Evolutionary conservation across 2,329 filamentous ascomycete species (phyloP), one percentile per base, ranked within the genome.

Genomic region (Trichoderma sp.): DNA sequence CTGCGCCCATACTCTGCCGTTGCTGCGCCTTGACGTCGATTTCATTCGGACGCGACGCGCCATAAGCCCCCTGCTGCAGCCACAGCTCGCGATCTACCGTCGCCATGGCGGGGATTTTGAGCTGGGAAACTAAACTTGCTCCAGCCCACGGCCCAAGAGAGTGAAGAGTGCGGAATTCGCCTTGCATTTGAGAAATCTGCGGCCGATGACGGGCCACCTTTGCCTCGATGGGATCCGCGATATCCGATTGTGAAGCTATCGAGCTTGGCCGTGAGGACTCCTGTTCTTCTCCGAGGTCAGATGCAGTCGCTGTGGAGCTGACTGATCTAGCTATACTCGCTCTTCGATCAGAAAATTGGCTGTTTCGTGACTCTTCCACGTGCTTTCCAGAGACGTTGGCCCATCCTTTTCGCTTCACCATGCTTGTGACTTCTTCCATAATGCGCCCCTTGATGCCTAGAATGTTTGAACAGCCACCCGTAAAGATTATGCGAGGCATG

Each of bases 401-500:
- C 95, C 96, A 98, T 7, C 94, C 94, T 77, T 91, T 87, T 62
- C 88, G 86, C 18, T 91, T 86, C 6, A 97, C 88, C 0, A 98
- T 85, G 1, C 85, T 84, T 4, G 89, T 88, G 1, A 98, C 85
- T 79, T 98, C 95, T 75, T 93, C 89, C 38, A 98, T 84, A 50
- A 98, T 88, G 31, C 96, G 91, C 29, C 89, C 88, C 78, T 94
- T 95, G 31, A 99, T 85, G 1, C 97, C 97, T 0, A 95, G 89
- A 9, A 98, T 91, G 31, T 89, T 89, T 6, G 95, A 91, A 65
- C 93, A 93, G 2, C 95, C 95, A 38, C 97, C 97, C 0, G 93
- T 93, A 80, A 99, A 93, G 18, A 98, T 87, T 63, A 98, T 93
- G 53, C 96, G 93, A 1, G 95, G 92, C 91, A 98, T 97, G 83